phyloP scores from a whole-genome alignment of 2,329 filamentous ascomycete species.

The Ceratocystis cacaofunesta region DNA sequence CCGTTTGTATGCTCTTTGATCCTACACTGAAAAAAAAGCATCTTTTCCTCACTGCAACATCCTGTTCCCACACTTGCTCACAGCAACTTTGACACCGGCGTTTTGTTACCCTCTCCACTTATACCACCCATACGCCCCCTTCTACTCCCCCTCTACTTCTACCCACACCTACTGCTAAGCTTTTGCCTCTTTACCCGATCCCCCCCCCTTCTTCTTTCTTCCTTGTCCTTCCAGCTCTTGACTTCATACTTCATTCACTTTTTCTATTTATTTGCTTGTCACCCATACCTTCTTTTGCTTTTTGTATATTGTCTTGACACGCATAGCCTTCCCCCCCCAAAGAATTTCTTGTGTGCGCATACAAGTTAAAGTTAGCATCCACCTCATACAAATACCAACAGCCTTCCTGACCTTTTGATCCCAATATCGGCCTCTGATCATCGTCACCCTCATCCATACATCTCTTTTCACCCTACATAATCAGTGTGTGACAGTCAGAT shows the following conservation, averaged over 20 bases:
- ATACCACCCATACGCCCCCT: neutral
- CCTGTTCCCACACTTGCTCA: neutral
- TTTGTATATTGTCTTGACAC: neutral
- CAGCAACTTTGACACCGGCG: neutral
- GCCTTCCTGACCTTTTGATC: neutral
- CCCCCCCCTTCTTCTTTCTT: neutral
- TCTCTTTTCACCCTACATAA: neutral
- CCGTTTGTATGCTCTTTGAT: neutral
- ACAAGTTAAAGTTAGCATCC: neutral
- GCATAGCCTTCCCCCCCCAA: neutral
- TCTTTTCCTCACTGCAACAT: neutral
- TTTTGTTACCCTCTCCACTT: constrained; percentile 5
- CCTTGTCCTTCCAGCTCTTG: neutral
- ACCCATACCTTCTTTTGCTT: neutral
- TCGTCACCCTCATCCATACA: neutral
- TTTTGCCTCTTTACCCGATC: neutral
- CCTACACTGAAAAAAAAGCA: neutral
- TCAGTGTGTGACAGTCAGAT: neutral
- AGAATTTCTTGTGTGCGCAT: neutral
- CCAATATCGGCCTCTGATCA: neutral
- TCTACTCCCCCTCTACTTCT: neutral
- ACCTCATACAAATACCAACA: neutral
- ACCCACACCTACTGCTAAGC: neutral
- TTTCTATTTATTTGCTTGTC: neutral
- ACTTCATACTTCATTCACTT: neutral